Percentiles rank a stretch among this genome's conserved stretches.
Conservation (phyloP, 352 stramenopile genomes). For the Pilasporangium apinafurcum region DNA sequence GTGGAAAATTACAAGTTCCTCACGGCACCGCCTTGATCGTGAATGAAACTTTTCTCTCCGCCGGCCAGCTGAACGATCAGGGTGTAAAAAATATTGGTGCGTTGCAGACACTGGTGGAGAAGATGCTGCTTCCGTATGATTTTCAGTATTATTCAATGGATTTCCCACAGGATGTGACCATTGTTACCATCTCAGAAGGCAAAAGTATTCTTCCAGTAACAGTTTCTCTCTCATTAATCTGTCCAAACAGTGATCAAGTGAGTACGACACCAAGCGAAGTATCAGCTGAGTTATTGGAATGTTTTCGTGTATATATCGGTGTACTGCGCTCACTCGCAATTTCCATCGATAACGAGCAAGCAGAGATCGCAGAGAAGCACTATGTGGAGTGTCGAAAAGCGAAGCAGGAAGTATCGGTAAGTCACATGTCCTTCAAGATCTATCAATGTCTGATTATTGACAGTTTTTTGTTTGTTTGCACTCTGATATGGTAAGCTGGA, state of each 20-base stretch:
- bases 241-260: too few species aligned
- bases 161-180: slow-evolving; percentile 66
- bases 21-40: slow-evolving; percentile 61
- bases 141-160: slow-evolving; percentile 84
- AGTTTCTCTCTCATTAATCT: slow-evolving; percentile 33
- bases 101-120: slow-evolving; percentile 62
- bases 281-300: slow-evolving; percentile 36
- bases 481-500: slow-evolving; percentile 35
- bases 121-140: slow-evolving; percentile 78
- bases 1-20: slow-evolving; percentile 53
- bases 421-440: slow-evolving; percentile 5
- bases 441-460: not conserved
- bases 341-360: slow-evolving; percentile 63
- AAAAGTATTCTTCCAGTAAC: slow-evolving; percentile 71
- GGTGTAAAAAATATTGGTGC: slow-evolving; percentile 70
- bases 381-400: slow-evolving; percentile 68
- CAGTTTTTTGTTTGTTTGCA: not conserved
- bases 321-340: slow-evolving; percentile 49
- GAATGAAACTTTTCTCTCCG: slow-evolving; percentile 58
- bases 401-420: slow-evolving; percentile 65
- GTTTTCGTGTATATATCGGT: slow-evolving; percentile 59
- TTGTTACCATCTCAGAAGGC: slow-evolving; percentile 60
- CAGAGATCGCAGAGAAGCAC: slow-evolving; percentile 71
- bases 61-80: slow-evolving; percentile 59
- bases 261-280: not conserved